Evolutionary conservation across 2,329 filamentous ascomycete species (phyloP).

Genomic region (Ophiosphaerella herpotricha): DNA sequence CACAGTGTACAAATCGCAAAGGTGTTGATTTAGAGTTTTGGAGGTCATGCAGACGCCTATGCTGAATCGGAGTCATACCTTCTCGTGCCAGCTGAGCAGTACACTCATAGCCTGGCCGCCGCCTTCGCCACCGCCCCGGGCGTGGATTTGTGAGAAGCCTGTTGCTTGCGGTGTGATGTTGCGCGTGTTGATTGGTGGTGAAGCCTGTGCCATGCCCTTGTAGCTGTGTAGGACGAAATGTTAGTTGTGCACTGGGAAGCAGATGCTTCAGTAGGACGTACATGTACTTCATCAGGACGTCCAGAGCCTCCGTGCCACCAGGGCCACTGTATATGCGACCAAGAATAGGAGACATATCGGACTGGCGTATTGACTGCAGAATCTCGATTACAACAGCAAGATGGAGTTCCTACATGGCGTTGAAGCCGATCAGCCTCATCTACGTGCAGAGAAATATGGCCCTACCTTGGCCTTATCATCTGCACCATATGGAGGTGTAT

Average conservation of each 20-base stretch:
- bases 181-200: conserved; percentile 34
- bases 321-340: conserved; percentile 77
- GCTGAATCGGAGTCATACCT: conserved; percentile 51
- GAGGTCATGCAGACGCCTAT: not conserved
- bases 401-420: conserved; percentile 71
- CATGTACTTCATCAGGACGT: conserved; percentile 98
- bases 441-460: conserved; percentile 32
- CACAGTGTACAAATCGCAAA: not conserved
- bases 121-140: conserved; percentile 65
- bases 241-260: conserved; percentile 20
- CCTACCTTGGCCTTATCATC: conserved; percentile 59
- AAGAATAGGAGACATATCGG: conserved; percentile 90
- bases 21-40: no score
- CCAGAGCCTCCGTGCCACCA: conserved; percentile 81
- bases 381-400: conserved; percentile 89
- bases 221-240: conserved; percentile 60
- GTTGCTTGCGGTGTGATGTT: conserved; percentile 75
- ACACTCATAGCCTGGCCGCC: conserved; percentile 94
- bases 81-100: conserved; percentile 97
- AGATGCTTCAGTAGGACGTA: conserved; percentile 55
- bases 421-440: conserved; percentile 34
- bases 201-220: conserved; percentile 76
- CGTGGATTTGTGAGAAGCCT: conserved; percentile 81
- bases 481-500: conserved; percentile 76
- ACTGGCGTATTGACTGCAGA: conserved; percentile 92